Base-by-base conservation (phyloP, 306 rosid genomes). In the Parietaria judaica region DNA sequence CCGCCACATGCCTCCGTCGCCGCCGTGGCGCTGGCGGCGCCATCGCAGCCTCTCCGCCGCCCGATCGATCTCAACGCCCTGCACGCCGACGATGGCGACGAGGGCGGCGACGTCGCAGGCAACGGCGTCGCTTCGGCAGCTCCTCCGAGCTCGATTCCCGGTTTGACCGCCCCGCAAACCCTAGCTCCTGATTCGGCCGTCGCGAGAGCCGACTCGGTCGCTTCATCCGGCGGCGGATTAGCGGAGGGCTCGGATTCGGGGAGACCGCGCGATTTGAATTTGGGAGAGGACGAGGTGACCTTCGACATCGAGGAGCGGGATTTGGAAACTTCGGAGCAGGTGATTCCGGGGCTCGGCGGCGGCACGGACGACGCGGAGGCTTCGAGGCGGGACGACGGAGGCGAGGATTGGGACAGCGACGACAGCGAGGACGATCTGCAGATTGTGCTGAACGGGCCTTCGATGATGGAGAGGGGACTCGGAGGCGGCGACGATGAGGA, bases 341-440 rank as follows among this genome's bases (percentile, higher is more conserved):
- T 88, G 73, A 88, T 94, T 69, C 99, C 95, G 0, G 99, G 97
- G 49, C 68, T 94, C 16, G 60, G 50, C n/a, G 67, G 52, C 14
- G 64, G 35, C 8, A 64, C 60, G 65, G 75, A 63, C 8, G 66
- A 14, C 44, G 44, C 57, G 34, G 81, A 65, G 44, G 83, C 45
- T 68, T 53, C 76, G 44, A 36, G 65, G 55, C 67, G 66, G 66
- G 74, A 67, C 1, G 76, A 38, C 1, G 79, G 60, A 1, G 86
- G 80, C 2, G 95, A 86, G 45, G 94, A 88, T 75, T 94, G 97
- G 97, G 99, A 88, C 15, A 86, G 95, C 56, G 96, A 94, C 57
- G 96, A 94, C 36, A 86, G 95, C 36, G 99, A 94, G 35, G 99
- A 94, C 44, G 99, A 94, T 75, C 76, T 94, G 81, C 96, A 86